Conservation (phyloP, 2,329 filamentous ascomycete genomes). For the Pochonia chlamydosporia region DNA sequence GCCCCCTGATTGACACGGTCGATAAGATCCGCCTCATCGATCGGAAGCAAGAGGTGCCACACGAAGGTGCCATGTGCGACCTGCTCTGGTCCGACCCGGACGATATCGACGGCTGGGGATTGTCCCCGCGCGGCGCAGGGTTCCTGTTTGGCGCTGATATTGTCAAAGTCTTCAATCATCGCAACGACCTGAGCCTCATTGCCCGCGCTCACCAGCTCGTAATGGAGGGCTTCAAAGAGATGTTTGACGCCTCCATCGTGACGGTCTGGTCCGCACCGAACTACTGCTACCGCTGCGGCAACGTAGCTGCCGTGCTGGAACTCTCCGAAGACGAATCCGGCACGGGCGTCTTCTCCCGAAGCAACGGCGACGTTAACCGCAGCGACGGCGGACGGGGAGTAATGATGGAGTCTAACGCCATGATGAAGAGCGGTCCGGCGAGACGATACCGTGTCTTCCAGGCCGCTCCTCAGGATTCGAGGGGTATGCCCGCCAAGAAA, state of each 20-base stretch:
- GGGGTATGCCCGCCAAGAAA: conserved; percentile 98
- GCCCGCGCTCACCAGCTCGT: conserved; percentile 94
- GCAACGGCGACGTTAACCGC: conserved; percentile 62
- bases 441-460: conserved; percentile 93
- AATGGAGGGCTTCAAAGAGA: conserved; percentile 99
- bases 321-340: conserved; percentile 83
- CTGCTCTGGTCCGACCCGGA: conserved; percentile 97
- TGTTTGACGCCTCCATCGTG: conserved; percentile 94
- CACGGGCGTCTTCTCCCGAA: conserved; percentile 61
- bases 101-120: conserved; percentile 94
- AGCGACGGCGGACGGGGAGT: conserved; percentile 47
- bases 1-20: conserved; percentile 84
- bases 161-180: conserved; percentile 91
- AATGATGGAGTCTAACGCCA: conserved; percentile 41
- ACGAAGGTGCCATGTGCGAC: conserved; percentile 98
- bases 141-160: conserved; percentile 96
- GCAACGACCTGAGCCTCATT: conserved; percentile 86
- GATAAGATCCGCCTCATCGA: conserved; percentile 95
- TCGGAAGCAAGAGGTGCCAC: conserved; percentile 95
- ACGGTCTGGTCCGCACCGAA: conserved; percentile 99
- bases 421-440: conserved; percentile 62
- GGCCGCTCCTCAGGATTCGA: conserved; percentile 88
- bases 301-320: conserved; percentile 92
- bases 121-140: conserved; percentile 88
- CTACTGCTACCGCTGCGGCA: conserved; percentile 94